Conservation (phyloP, 345 rosid genomes). For the Ceriops zippeliana region DNA sequence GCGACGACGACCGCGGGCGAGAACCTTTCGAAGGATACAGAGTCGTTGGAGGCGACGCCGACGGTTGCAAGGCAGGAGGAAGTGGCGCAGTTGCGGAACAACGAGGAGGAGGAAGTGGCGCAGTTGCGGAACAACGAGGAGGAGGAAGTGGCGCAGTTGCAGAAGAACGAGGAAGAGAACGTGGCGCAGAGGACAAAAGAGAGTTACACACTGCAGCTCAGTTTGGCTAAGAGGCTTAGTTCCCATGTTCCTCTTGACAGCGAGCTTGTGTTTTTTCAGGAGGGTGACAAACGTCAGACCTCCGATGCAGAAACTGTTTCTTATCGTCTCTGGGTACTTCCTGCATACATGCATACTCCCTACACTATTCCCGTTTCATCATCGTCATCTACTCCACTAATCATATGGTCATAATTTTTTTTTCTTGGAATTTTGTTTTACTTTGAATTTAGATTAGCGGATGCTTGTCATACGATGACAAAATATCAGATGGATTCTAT, state of each 20-base stretch:
- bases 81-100: conserved; percentile 1
- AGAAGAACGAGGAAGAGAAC: conserved; percentile 24
- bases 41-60: not conserved
- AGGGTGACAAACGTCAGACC: conserved; percentile 27
- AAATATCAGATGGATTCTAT: conserved; percentile 89
- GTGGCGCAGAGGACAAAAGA: conserved; percentile 48
- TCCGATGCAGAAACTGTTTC: conserved; percentile 60
- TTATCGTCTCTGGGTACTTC: conserved; percentile 79
- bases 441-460: conserved; percentile 60
- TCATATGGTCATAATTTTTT: not conserved
- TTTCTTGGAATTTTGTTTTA: not conserved
- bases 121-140: conserved; percentile 23
- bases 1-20: conserved; percentile 67
- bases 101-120: conserved; percentile 37
- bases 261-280: conserved; percentile 41
- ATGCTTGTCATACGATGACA: conserved; percentile 78
- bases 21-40: conserved; percentile 43
- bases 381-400: not conserved
- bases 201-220: conserved; percentile 65
- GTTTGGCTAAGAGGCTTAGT: conserved; percentile 70
- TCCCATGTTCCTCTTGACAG: conserved; percentile 53
- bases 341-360: not conserved
- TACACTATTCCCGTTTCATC: not conserved
- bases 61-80: conserved; percentile 19
- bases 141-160: conserved; percentile 32